These are phyloP conservation scores for Pseudomonodictys pantanalensis DNA, from an alignment of 495 filamentous ascomycete species.

Conservation along the genomic window DNA sequence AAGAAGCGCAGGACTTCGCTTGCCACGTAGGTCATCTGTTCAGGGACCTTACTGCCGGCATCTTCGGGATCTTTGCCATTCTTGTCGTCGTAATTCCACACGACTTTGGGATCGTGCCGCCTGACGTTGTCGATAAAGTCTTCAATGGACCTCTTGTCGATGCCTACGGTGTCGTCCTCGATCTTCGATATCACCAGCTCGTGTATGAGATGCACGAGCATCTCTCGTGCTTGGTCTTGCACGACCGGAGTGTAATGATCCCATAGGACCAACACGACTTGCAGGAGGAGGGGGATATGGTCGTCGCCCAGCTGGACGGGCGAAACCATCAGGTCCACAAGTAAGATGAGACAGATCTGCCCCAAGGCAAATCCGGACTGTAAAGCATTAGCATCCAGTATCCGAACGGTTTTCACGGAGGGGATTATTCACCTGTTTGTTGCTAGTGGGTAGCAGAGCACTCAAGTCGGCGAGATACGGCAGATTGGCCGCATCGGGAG, in stretches of 20 bases:
- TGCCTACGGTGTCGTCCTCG: slow-evolving; percentile 64
- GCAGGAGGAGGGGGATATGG: slow-evolving; percentile 78
- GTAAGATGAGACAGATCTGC: slow-evolving; percentile 85
- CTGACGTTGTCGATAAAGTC: slow-evolving; percentile 89
- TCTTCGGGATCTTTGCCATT: slow-evolving; percentile 68
- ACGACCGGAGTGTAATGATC: slow-evolving; percentile 94
- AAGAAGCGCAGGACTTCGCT: slow-evolving; percentile 80
- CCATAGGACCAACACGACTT: slow-evolving; percentile 92
- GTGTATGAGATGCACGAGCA: slow-evolving; percentile 97
- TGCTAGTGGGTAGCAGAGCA: slow-evolving; percentile 72
- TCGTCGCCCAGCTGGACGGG: slow-evolving; percentile 74
- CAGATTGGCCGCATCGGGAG: slow-evolving; percentile 68
- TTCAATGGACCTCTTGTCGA: slow-evolving; percentile 73
- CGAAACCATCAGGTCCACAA: slow-evolving; percentile 94
- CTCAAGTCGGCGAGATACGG: slow-evolving; percentile 88
- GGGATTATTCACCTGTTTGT: slow-evolving; percentile 64
- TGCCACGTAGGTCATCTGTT: slow-evolving; percentile 79
- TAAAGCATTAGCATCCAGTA: slow-evolving; percentile 24
- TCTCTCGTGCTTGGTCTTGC: slow-evolving; percentile 93
- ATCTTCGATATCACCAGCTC: slow-evolving; percentile 91
- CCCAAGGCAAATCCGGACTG: slow-evolving; percentile 79
- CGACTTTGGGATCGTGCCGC: slow-evolving; percentile 75
- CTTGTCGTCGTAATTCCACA: slow-evolving; percentile 93
- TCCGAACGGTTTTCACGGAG: background rate
- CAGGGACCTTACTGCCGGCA: slow-evolving; percentile 74